Base-by-base conservation (phyloP, 2,329 filamentous ascomycete species). In the Thermoascus crustaceus region DNA sequence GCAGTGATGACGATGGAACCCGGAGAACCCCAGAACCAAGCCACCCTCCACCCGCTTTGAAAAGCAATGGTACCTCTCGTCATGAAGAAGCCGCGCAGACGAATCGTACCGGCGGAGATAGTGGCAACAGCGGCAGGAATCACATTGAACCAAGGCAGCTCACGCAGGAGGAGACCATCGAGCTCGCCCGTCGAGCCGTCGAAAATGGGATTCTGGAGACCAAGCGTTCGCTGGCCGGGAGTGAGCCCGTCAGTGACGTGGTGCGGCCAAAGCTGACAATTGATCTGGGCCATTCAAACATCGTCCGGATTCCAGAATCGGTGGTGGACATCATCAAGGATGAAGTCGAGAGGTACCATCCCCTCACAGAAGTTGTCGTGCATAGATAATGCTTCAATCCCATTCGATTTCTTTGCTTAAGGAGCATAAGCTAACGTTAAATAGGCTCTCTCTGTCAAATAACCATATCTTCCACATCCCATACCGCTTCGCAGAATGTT, bases 251-350 rank as follows among this genome's bases (percentile, higher is more conserved):
- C 23, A 63, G 55, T 11, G 64, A 67, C 47, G 61, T 64, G 10
- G 58, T 69, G 36, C 65, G 65, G 44, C 65, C 65, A 7, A 69
- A 69, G 39, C 48, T 72, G 41, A 71, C 68, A 1, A 64, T 73
- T 39, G 67, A 72, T 42, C 50, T 73, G 48, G 69, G 67, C 10
- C 64, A 70, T 48, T 67, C 64, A 9, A 63, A 63, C 37, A 68
- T 72, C 40, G 58, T 54, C 21, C 58, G 61, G 37, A 64, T 72
- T 38, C 69, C 69, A 1, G 64, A 67, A 36, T 60, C 66, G 22
- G 66, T 72, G 18, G 62, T 71, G 8, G 66, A 70, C 47, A 61
- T 70, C 30, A 67, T 73, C 39, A 71, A 69, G 47, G 60, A 69
- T 47, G 68, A 72, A 44, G 69, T 73, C 30, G 69, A 71, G 53